phyloP scores from a whole-genome alignment of 768 basidiomycete species.

The Calocybe cyanea region DNA sequence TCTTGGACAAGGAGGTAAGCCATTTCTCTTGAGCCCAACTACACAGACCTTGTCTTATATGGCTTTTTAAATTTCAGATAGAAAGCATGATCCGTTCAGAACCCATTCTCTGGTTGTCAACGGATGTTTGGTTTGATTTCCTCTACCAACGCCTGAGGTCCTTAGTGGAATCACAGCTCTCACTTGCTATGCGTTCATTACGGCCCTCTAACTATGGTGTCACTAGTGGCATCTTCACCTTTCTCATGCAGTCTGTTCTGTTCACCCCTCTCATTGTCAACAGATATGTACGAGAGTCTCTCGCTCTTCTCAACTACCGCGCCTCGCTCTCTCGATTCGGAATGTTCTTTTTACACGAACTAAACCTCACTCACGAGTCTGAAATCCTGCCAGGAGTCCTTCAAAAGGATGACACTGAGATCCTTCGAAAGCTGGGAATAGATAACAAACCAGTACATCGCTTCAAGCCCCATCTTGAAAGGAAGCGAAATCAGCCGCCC shows the following conservation, averaged over 20 bases:
- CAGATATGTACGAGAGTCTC: conserved; percentile 5
- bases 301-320: conserved; percentile 1
- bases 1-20: no score
- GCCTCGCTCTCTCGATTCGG: background rate
- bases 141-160: background rate
- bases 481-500: no score
- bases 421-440: background rate
- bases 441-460: no score
- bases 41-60: no score
- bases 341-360: background rate
- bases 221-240: conserved; percentile 5
- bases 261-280: conserved; percentile 10
- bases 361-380: background rate
- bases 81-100: no score
- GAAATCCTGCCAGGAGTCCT: background rate
- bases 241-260: conserved; percentile 14
- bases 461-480: no score
- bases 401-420: background rate
- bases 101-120: no score
- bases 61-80: no score
- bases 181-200: background rate
- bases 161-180: background rate
- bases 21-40: no score
- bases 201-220: conserved; percentile 9
- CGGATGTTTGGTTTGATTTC: conserved; percentile 14